A percentile compares a stretch with the other conserved stretches of the same genome.
Conservation (phyloP, 768 basidiomycete genomes). For the Boletus patriciae region DNA sequence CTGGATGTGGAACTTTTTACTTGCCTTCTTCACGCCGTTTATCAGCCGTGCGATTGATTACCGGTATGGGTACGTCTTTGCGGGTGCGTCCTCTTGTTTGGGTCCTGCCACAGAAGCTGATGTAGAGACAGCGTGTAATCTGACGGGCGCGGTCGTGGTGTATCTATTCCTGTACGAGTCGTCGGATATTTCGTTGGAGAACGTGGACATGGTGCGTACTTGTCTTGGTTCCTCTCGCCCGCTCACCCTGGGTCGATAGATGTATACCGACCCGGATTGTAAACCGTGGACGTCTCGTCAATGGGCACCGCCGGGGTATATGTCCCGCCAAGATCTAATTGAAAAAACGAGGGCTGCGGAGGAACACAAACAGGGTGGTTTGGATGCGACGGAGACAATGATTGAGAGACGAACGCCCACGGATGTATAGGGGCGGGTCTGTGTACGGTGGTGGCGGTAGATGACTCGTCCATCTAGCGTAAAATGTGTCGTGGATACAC, state of each 20-base stretch:
- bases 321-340: constrained; percentile 48
- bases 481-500: background rate
- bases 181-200: background rate
- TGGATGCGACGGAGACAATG: background rate
- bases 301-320: constrained; percentile 46
- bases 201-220: background rate
- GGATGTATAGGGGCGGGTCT: no score
- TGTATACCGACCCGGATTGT: constrained; percentile 29
- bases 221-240: background rate
- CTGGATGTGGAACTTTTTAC: background rate
- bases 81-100: background rate
- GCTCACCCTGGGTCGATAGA: background rate
- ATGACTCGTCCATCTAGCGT: background rate
- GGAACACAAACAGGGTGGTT: constrained; percentile 22
- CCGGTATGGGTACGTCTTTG: background rate
- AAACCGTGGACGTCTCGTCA: constrained; percentile 63
- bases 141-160: background rate
- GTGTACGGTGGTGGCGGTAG: no score
- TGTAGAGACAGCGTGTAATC: background rate
- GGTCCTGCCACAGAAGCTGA: background rate
- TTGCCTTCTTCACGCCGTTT: background rate
- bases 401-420: background rate
- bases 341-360: constrained; percentile 45
- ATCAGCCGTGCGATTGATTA: background rate
- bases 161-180: background rate